Base-by-base conservation (phyloP, 345 rosid species). In the Gossypium bickii region DNA sequence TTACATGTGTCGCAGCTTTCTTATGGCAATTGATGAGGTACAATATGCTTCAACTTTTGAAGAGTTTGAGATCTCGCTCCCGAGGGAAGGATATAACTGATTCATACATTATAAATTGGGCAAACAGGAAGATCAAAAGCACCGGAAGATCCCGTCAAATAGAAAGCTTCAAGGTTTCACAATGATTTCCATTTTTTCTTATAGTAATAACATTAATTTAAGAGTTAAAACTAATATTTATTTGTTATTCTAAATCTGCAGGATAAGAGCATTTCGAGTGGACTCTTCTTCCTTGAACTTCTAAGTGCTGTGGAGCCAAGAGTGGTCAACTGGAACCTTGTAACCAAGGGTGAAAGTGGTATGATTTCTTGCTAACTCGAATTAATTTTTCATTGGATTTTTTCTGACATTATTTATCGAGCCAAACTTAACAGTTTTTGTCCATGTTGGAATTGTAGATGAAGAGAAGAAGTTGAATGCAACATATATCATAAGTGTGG, bases 341-440 rank as follows among this genome's bases (percentile, higher is more conserved):
- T 95, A 77, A 93, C 99, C 73, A 95, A 88, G 89, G 99, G 98
- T 62, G 92, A 90, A 89, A 89, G 80, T 13, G 97, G 99, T 92
- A 86, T 64, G 87, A 57, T 57, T 29, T 13, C 67, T 72, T 51
- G 43, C 67, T 9, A 69, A 25, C 43, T 69, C 45, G 45, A 17
- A 51, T 51, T 0, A 24, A 27, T 27, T 24, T 55, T 34, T 5
- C 7, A 34, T 34, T 34, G 41, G 41, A 34, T 5, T 34, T 29
- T 34, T 34, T 34, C 15, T 47, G 51, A 47, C 51, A 45, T 45
- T 45, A 8, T 45, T 45, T 45, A 25, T 58, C 3, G 9, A 15
- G 41, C 12, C 44, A 34, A 72, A 43, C 52, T 44, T 20, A 16
- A 55, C 60, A 59, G 61, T 58, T 55, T 57, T 4, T 56, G 29